Base-by-base conservation (phyloP, 192 early-diverging fungal species). In the Dissophora ornata region DNA sequence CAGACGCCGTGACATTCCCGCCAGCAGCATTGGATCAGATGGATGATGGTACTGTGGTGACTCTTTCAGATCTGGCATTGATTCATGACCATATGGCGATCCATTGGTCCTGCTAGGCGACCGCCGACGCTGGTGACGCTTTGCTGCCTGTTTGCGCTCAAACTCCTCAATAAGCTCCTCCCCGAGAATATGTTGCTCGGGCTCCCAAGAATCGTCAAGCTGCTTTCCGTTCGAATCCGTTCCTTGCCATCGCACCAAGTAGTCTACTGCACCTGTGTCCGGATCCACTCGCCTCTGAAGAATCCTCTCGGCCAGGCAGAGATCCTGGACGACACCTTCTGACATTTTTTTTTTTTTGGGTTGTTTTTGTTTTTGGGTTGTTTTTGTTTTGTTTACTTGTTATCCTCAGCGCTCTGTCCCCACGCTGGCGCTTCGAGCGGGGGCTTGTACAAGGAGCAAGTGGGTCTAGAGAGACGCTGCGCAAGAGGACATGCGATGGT, bases 151-250 rank as follows among this genome's bases (percentile, higher is more conserved):
- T 13, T 24, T 26, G 9, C 47, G 64, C 16, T 77, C 73, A 45
- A 57, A 77, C 19, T 77, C 73, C 18, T 67, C 73, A 18, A 77
- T 50, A 18, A 77, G 53, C 12, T 77, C 73, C 45, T 62, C 64
- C 3, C 73, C 73, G n/a, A 77, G 34, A 2, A 77, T 40, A 22
- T 77, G 67, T 16, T 62, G 42, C 42, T 77, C 73, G 13, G 73
- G 73, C 21, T 77, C 73, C 73, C 73, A 77, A 3, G 73, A 40
- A 28, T 77, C 59, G 25, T 77, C 73, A 30, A 56, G 67, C 11
- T 30, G 57, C 12, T 62, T 67, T 19, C 73, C 73, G 3, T 77
- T 41, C 3, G 49, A 32, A 48, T 77, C 73, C 11, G 33, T 46
- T 21, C 73, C 73, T 38, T 67, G 64, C 73, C 73, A 77, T 47